phyloP scores from a whole-genome alignment of 352 stramenopile species.

The Bremia lactucae region DNA sequence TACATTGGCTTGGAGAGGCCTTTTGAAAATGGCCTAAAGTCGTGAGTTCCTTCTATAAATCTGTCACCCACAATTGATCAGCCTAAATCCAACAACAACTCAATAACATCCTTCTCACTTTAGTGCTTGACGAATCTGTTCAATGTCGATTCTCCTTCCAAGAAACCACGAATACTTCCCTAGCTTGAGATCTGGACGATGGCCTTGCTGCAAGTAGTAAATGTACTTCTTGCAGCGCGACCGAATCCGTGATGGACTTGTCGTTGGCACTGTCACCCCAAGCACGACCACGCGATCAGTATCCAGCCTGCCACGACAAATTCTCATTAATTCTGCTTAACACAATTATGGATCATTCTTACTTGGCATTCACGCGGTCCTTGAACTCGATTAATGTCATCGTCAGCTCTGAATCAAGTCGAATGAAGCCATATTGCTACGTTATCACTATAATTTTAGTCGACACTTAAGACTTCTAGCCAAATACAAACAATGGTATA shows the following conservation, averaged over 20 bases:
- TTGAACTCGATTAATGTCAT: slow-evolving; percentile 36
- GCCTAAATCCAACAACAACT: background rate
- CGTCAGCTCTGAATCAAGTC: slow-evolving; percentile 26
- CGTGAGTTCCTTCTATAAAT: slow-evolving; percentile 52
- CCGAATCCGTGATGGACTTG: slow-evolving; percentile 46
- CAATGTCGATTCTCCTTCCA: slow-evolving; percentile 48
- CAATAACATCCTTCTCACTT: slow-evolving; percentile 16
- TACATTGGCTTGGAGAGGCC: slow-evolving; percentile 51
- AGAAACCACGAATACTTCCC: slow-evolving; percentile 80
- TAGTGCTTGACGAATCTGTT: slow-evolving; percentile 53
- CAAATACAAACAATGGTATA: background rate
- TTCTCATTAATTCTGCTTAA: background rate
- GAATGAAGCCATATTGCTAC: slow-evolving; percentile 82
- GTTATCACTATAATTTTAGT: slow-evolving; percentile 14
- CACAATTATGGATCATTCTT: background rate
- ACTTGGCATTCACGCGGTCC: slow-evolving; percentile 46
- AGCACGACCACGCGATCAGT: slow-evolving; percentile 38
- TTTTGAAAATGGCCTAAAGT: slow-evolving; percentile 77
- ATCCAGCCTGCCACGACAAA: slow-evolving; percentile 19
- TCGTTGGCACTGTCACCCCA: slow-evolving; percentile 21
- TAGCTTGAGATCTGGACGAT: slow-evolving; percentile 52
- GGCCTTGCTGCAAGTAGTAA: slow-evolving; percentile 83
- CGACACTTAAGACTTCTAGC: too few species aligned
- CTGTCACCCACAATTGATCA: slow-evolving; percentile 15
- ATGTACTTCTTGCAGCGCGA: slow-evolving; percentile 85